Percentiles rank a stretch among this genome's conserved stretches.
phyloP scores from a whole-genome alignment of 805 yeast species.

The Wickerhamomyces rabaulensis region DNA sequence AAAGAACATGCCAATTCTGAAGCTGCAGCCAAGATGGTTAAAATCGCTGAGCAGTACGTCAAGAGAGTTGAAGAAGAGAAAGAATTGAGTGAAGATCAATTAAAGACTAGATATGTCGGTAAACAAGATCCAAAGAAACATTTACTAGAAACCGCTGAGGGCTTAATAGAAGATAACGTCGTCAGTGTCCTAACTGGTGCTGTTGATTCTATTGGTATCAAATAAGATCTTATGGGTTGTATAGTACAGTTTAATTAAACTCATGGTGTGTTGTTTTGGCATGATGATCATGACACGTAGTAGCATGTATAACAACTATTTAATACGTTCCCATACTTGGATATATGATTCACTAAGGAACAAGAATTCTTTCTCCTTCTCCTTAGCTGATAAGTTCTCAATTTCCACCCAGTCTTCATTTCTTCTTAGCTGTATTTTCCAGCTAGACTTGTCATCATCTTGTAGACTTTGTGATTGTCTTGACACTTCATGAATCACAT shows the following conservation, averaged over 20 bases:
- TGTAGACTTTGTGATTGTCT: slow-evolving; percentile 16
- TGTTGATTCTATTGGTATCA: slow-evolving; percentile 86
- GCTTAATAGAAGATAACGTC: slow-evolving; percentile 82
- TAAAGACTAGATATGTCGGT: slow-evolving; percentile 95
- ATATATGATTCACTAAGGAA: slow-evolving; percentile 58
- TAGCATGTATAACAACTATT: slow-evolving; percentile 1
- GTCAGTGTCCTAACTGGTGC: slow-evolving; percentile 83
- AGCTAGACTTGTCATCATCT: slow-evolving; percentile 30
- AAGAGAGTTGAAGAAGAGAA: slow-evolving; percentile 90
- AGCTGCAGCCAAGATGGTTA: slow-evolving; percentile 74
- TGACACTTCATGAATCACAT: slow-evolving; percentile 34
- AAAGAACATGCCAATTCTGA: slow-evolving; percentile 73
- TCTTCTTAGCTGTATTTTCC: slow-evolving; percentile 47
- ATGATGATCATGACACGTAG: not conserved
- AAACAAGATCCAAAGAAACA: slow-evolving; percentile 99
- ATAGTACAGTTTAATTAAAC: not conserved
- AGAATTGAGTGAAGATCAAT: slow-evolving; percentile 79
- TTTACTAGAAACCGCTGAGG: slow-evolving; percentile 81
- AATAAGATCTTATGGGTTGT: slow-evolving; percentile 31
- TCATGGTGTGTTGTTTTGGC: not conserved
- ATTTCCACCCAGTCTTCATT: slow-evolving; percentile 53
- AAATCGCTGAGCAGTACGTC: slow-evolving; percentile 84
- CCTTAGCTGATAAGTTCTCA: slow-evolving; percentile 42
- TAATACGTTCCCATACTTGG: slow-evolving; percentile 56
- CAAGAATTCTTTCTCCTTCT: slow-evolving; percentile 50